A percentile compares a stretch with the other conserved stretches of the same genome.
phyloP scores from a whole-genome alignment of 1,284 basidiomycete genomes.

The Pseudozyma tsukubaensis region DNA sequence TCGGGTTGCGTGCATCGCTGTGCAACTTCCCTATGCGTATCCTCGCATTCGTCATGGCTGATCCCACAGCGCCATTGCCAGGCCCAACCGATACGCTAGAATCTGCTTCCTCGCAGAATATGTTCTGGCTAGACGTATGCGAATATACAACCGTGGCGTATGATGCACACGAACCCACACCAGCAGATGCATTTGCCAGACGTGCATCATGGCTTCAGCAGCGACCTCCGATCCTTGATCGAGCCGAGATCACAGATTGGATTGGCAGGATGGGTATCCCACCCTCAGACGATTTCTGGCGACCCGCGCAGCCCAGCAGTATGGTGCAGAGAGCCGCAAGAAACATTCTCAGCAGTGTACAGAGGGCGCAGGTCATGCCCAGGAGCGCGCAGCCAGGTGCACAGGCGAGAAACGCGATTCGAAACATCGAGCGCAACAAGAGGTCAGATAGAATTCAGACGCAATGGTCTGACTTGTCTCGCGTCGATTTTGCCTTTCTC shows the following conservation, averaged over 20 bases:
- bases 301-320: constrained; percentile 17
- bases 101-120: constrained; percentile 7
- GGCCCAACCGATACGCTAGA: constrained; percentile 1
- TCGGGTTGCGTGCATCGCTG: constrained; percentile 42
- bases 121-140: constrained; percentile 50
- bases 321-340: constrained; percentile 37
- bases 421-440: constrained; percentile 14
- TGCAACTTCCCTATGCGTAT: constrained; percentile 51
- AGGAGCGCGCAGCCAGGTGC: constrained; percentile 8
- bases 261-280: constrained; percentile 19
- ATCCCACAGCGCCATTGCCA: constrained; percentile 14
- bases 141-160: constrained; percentile 28
- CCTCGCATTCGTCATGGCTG: constrained; percentile 33
- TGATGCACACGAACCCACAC: constrained; percentile 20
- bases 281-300: constrained; percentile 26
- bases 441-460: neutral
- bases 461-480: constrained; percentile 17
- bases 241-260: constrained; percentile 22
- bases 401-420: constrained; percentile 15
- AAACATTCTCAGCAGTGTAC: constrained; percentile 37
- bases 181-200: constrained; percentile 23
- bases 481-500: constrained; percentile 26
- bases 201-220: constrained; percentile 17
- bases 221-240: constrained; percentile 32
- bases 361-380: constrained; percentile 32